Evolutionary conservation across 2,329 filamentous ascomycete genomes (phyloP).

Genomic region (Hypoxylon sp.): DNA sequence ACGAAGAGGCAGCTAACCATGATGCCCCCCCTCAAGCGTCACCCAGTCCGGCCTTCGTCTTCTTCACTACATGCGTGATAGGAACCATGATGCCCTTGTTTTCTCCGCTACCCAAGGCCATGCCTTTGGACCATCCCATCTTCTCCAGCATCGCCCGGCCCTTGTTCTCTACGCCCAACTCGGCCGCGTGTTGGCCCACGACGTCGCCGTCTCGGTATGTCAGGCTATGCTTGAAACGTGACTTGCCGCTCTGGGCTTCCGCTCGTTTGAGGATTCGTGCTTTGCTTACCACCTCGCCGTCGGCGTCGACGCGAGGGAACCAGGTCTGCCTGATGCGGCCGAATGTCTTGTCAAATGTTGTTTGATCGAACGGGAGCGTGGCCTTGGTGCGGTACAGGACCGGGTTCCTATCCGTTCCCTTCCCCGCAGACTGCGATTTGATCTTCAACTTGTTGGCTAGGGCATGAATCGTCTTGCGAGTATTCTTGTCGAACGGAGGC

Average conservation of each 20-base stretch:
- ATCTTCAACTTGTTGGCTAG: constrained; percentile 77
- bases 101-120: constrained; percentile 78
- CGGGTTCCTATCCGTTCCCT: constrained; percentile 75
- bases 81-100: constrained; percentile 91
- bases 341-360: constrained; percentile 59
- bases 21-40: constrained; percentile 44
- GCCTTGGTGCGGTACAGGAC: constrained; percentile 76
- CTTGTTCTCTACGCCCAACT: constrained; percentile 82
- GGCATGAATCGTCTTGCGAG: constrained; percentile 81
- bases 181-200: constrained; percentile 84
- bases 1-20: too few relatives aligned
- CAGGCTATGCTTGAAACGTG: constrained; percentile 49
- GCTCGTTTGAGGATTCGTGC: constrained; percentile 36
- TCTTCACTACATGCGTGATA: constrained; percentile 87
- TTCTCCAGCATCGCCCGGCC: constrained; percentile 90
- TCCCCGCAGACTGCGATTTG: constrained; percentile 84
- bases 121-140: constrained; percentile 95
- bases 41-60: constrained; percentile 84
- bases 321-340: constrained; percentile 60
- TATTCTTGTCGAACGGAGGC: constrained; percentile 82
- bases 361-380: constrained; percentile 68
- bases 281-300: constrained; percentile 42
- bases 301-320: constrained; percentile 61
- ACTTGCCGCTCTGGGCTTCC: constrained; percentile 43
- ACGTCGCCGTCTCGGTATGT: constrained; percentile 84